Percentiles rank a stretch among this genome's conserved stretches.
phyloP scores from a whole-genome alignment of 257 asterid species.

The Rubia yunnanensis region DNA sequence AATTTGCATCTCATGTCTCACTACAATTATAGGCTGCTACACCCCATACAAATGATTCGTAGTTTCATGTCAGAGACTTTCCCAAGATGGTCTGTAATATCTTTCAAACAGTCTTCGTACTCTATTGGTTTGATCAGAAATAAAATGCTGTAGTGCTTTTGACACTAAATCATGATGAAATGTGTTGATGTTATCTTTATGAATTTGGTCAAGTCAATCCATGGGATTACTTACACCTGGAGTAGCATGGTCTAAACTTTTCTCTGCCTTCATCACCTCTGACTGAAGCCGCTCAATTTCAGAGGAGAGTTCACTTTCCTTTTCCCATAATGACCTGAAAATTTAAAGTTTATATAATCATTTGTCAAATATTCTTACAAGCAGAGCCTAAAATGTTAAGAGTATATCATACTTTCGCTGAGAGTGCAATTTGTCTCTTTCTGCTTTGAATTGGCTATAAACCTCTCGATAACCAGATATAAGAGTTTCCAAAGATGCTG shows the following conservation, averaged over 20 bases:
- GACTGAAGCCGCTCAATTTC: slow-evolving; percentile 79
- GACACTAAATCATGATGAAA: neutral
- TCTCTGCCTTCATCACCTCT: slow-evolving; percentile 89
- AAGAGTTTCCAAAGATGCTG: slow-evolving; percentile 43
- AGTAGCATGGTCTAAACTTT: slow-evolving; percentile 93
- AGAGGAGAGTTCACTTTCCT: slow-evolving; percentile 59
- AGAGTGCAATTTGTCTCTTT: slow-evolving; percentile 75
- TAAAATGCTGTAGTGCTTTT: neutral
- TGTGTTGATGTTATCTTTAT: neutral
- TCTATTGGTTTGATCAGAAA: neutral
- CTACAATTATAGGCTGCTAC: neutral
- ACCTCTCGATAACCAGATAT: slow-evolving; percentile 73
- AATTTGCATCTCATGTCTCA: neutral
- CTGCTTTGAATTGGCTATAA: slow-evolving; percentile 52
- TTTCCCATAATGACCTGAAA: slow-evolving; percentile 79
- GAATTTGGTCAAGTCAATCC: neutral
- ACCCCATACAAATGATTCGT: neutral
- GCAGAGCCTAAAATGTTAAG: slow-evolving; percentile 11
- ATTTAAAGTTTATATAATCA: slow-evolving; percentile 16
- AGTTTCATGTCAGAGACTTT: neutral
- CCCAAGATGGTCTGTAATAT: neutral
- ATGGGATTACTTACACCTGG: slow-evolving; percentile 74
- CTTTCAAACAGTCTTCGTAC: neutral
- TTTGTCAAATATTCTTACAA: slow-evolving; percentile 6
- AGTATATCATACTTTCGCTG: slow-evolving; percentile 68